A percentile compares a stretch with the other conserved stretches of the same genome.
Evolutionary conservation across 2,329 filamentous ascomycete species (phyloP).

Genomic region (Westerdykella aurantiaca): DNA sequence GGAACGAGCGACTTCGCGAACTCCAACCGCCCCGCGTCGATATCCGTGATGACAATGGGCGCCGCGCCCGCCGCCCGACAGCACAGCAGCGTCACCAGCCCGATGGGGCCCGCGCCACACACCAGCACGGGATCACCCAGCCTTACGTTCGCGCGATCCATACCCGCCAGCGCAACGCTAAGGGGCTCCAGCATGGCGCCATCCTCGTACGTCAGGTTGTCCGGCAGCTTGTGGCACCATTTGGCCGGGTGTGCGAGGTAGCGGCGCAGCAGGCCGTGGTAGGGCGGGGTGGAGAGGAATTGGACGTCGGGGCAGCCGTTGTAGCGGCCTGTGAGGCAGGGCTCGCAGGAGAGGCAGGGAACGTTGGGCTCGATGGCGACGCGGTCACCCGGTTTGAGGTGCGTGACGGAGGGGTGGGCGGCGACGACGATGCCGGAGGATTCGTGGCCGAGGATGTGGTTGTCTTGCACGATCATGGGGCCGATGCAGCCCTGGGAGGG

Average conservation of each 20-base stretch:
- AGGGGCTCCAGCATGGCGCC: constrained; percentile 87
- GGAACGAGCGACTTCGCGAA: constrained; percentile 84
- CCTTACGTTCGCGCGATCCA: constrained; percentile 73
- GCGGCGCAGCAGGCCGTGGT: constrained; percentile 77
- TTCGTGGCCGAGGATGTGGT: constrained; percentile 93
- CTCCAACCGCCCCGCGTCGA: constrained; percentile 74
- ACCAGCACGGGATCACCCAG: constrained; percentile 84
- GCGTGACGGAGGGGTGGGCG: constrained; percentile 71
- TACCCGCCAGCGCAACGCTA: constrained; percentile 78
- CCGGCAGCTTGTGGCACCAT: constrained; percentile 94
- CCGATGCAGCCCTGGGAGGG: constrained; percentile 66
- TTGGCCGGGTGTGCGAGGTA: constrained; percentile 92
- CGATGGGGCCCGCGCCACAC: constrained; percentile 91
- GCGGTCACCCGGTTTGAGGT: constrained; percentile 77
- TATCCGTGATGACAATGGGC: constrained; percentile 90
- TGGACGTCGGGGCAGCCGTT: constrained; percentile 84
- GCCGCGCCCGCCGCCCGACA: constrained; percentile 80
- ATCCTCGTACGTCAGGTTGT: constrained; percentile 80
- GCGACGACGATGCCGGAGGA: constrained; percentile 78
- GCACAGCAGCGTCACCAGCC: constrained; percentile 81
- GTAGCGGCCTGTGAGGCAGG: constrained; percentile 86
- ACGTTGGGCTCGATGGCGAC: constrained; percentile 93
- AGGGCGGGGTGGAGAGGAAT: constrained; percentile 87
- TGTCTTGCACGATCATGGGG: constrained; percentile 83
- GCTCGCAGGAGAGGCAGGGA: constrained; percentile 85